Conservation (phyloP, 2,329 filamentous ascomycete species). For the Fusarium abutilonis region DNA sequence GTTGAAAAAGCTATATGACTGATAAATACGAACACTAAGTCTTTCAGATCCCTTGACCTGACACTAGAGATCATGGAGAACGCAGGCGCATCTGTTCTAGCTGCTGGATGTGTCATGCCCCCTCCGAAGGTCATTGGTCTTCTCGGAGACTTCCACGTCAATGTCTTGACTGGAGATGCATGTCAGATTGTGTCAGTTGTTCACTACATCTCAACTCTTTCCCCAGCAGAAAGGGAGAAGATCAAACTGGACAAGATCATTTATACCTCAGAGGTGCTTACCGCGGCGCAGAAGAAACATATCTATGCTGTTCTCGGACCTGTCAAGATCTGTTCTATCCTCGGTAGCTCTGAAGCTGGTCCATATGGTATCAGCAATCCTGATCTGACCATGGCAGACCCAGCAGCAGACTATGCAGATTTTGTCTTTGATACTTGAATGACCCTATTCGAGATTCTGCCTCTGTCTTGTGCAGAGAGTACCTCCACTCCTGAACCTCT, state of each 20-base stretch:
- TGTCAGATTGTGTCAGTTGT: constrained; percentile 53
- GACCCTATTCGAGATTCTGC: constrained; percentile 52
- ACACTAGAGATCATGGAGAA: constrained; percentile 53
- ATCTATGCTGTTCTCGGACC: constrained; percentile 46
- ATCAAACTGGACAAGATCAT: constrained; percentile 54
- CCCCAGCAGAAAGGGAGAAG: constrained; percentile 16
- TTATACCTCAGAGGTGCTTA: constrained; percentile 57
- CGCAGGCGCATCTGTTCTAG: constrained; percentile 53
- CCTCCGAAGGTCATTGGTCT: constrained; percentile 42
- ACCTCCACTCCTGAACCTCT: constrained; percentile 24
- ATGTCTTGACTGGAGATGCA: constrained; percentile 52
- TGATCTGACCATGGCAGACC: constrained; percentile 39
- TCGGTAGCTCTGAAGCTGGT: constrained; percentile 57
- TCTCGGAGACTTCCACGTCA: constrained; percentile 49
- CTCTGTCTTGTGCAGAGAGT: constrained; percentile 27
- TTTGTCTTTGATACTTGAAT: constrained; percentile 53
- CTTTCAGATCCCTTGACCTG: constrained; percentile 52
- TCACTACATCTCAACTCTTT: constrained; percentile 49
- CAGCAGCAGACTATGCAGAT: constrained; percentile 37
- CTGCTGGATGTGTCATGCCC: constrained; percentile 48
- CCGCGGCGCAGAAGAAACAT: constrained; percentile 45
- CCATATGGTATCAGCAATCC: constrained; percentile 51
- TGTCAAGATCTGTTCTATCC: constrained; percentile 52
- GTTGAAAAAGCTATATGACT: fast-evolving
- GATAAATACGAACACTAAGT: neutral